Base-by-base conservation (phyloP, 176 grass and related monocot genomes). In the Ananas comosus region DNA sequence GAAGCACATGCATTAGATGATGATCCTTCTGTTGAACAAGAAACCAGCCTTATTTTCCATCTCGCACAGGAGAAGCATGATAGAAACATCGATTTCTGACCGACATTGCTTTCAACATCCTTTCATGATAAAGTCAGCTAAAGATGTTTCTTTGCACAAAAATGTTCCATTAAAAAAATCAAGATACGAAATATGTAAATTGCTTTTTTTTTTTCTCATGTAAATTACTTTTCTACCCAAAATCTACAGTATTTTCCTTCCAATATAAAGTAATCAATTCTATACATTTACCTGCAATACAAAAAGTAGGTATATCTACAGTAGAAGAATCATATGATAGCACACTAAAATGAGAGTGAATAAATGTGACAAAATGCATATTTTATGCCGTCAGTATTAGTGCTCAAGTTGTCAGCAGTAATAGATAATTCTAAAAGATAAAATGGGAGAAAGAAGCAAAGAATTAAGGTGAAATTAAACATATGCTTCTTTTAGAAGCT, bases 121-220 rank as follows among this genome's bases (percentile, higher is more conserved):
- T 70, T 79, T 81, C 79, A 72, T 64, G 48, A 33, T 78, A 74
- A 67, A 78, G 51, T 79, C 53, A 64, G 49, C 51, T 47, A 89
- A 73, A 80, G 80, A 74, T 85, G 49, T 83, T 73, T 74, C 49
- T 91, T 85, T 91, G 27, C 29, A 29, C 12, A 76, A 65, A 83
- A 76, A 76, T 76, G 42, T 27, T 21, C 33, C 33, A 42, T 42
- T 42, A 42, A 42, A 42, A 19, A 42, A 66, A 79, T n/a, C 13
- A 79, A 25, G 47, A 42, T 9, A 65, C 8, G 28, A 75, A 27
- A 61, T 22, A 79, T 56, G 53, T 59, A 23, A 48, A 16, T 42
- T 64, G 42, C 64, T 67, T 77, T 50, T 67, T 50, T 67, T 68
- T 48, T 2, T 23, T 33, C 24, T 42, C 19, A 77, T 69, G n/a